Evolutionary conservation across 2,329 filamentous ascomycete genomes (phyloP), one percentile per base, ranked within the genome.

Genomic region (Pseudogymnoascus verrucosus): DNA sequence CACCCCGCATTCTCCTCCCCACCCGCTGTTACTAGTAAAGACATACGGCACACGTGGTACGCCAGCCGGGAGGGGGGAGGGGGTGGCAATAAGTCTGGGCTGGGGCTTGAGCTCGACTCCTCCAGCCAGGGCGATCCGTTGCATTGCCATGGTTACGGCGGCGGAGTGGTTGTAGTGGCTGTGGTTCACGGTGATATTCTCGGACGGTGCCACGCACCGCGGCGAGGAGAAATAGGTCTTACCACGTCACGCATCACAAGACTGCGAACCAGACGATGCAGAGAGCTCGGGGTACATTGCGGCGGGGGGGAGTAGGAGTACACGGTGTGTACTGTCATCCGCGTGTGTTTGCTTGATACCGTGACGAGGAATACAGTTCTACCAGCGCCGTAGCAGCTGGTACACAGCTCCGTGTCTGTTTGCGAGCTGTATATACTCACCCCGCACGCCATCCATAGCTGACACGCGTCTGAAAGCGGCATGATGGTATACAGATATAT

Each of bases 201-300:
- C n/a, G 51, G 12, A n/a, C 28, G 19, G 51, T 57, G 36, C 47
- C 51, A 57, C 16, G 8, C 51, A 57, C 51, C 28, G 6, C 2
- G n/a, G 28, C 28, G 11, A 34, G 2, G 28, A 21, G n/a, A 57
- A 31, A 19, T 7, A 19, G 7, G 28, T 34, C 16, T 2, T 21
- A 57, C 26, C 51, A 57, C 51, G 51, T 57, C 51, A 57, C 51
- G 28, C 51, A 57, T 57, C 51, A 57, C 51, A 57, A 57, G 51
- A 57, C 51, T 34, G n/a, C 28, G n/a, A 34, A 19, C 51, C 51
- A 34, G 19, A 34, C n/a, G 16, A 19, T 8, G 51, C 51, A n/a
- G 28, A 34, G 51, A 57, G 28, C 51, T 19, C 28, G 51, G 51
- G 51, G 28, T 57, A 34, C n/a, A 57, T 57, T 5, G 16, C 11